These are phyloP conservation scores for Arthroderma uncinatum DNA, from an alignment of 2,329 filamentous ascomycete genomes.

Conservation along the genomic window DNA sequence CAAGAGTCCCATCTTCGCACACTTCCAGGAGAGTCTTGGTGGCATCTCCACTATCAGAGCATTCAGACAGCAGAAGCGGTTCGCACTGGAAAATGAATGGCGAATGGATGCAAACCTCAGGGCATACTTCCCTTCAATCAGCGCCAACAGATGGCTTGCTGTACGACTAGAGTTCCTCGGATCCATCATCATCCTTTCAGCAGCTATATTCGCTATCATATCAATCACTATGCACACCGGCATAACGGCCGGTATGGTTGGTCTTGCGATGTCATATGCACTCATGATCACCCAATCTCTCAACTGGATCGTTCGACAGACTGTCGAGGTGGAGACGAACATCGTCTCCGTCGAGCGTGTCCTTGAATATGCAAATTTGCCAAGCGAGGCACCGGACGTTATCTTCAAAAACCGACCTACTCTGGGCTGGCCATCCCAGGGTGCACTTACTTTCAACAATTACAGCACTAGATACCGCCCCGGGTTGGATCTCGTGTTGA, in stretches of 20 bases:
- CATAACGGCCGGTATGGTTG: constrained; percentile 64
- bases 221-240: constrained; percentile 58
- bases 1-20: constrained; percentile 90
- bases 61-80: constrained; percentile 77
- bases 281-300: constrained; percentile 93
- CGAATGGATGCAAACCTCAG: constrained; percentile 87
- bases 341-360: constrained; percentile 98
- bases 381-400: constrained; percentile 89
- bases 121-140: constrained; percentile 93
- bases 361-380: constrained; percentile 82
- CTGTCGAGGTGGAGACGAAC: constrained; percentile 99
- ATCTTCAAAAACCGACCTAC: constrained; percentile 77
- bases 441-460: constrained; percentile 80
- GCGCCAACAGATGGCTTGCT: constrained; percentile 86
- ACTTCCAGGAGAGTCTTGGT: constrained; percentile 94
- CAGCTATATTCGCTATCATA: constrained; percentile 71
- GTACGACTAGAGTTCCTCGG: constrained; percentile 93
- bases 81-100: constrained; percentile 92
- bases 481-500: constrained; percentile 81
- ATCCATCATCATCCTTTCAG: constrained; percentile 78
- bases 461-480: constrained; percentile 89
- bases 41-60: constrained; percentile 92
- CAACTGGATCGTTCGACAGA: constrained; percentile 98
- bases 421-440: constrained; percentile 82
- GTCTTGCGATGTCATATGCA: constrained; percentile 92